phyloP scores from a whole-genome alignment of 2,329 filamentous ascomycete genomes.

The Arachnomyces sp. region DNA sequence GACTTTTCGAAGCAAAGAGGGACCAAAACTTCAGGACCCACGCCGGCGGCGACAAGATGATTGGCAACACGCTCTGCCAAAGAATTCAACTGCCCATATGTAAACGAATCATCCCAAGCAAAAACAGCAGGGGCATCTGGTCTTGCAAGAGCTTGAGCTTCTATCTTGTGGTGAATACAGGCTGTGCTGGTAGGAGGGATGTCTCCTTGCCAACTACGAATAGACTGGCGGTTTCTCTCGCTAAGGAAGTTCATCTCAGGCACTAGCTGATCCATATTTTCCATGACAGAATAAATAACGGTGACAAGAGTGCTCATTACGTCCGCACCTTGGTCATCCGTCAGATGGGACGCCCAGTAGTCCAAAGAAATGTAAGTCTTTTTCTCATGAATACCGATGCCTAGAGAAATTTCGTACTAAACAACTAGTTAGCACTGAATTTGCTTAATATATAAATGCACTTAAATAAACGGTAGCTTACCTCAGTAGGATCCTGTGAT shows the following conservation, averaged over 20 bases:
- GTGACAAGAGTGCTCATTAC: conserved; percentile 18
- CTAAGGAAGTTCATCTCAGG: conserved; percentile 25
- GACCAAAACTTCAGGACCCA: conserved; percentile 21
- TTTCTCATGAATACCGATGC: background rate
- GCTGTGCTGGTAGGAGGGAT: conserved; percentile 23
- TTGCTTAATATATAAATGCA: no score
- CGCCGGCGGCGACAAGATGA: conserved; percentile 23
- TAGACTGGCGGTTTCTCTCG: conserved; percentile 21
- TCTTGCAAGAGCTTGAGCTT: conserved; percentile 30
- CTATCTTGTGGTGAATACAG: conserved; percentile 31
- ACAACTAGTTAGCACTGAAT: background rate
- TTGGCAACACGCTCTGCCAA: conserved; percentile 25
- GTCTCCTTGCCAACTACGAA: conserved; percentile 27
- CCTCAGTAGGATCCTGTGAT: conserved; percentile 6
- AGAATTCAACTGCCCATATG: conserved; percentile 25
- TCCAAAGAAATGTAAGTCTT: background rate
- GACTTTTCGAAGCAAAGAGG: conserved; percentile 24
- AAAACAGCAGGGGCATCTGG: conserved; percentile 16
- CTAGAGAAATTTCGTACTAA: conserved; percentile 6
- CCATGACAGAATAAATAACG: conserved; percentile 22
- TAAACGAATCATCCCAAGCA: conserved; percentile 19
- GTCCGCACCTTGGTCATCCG: background rate
- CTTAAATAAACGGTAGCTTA: background rate
- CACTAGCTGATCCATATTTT: conserved; percentile 10
- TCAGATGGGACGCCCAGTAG: background rate